These are phyloP conservation scores for Hypoxylon perforatum DNA, from an alignment of 495 filamentous ascomycete species.

Conservation along the genomic window DNA sequence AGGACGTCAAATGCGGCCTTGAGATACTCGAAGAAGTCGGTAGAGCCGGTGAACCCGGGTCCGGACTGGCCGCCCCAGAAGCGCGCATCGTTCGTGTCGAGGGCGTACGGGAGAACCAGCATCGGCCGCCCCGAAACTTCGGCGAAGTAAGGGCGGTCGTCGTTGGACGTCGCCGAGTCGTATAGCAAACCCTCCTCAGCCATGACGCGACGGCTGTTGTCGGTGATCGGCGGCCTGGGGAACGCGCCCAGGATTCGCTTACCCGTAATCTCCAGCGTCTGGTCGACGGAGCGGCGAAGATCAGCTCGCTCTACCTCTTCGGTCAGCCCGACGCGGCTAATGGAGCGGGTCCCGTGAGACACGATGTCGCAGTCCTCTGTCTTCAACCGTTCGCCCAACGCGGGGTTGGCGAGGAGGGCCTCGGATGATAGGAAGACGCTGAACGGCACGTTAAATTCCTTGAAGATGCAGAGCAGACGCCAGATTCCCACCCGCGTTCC, in stretches of 20 bases:
- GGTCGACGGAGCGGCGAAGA: constrained; percentile 1
- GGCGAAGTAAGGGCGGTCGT: constrained; percentile 8
- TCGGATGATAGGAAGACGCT: constrained; percentile 8
- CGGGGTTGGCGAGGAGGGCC: constrained; percentile 3
- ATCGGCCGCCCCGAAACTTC: constrained; percentile 7
- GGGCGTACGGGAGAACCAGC: constrained; percentile 4
- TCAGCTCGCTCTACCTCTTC: constrained; percentile 9
- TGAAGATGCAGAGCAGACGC: constrained; percentile 4
- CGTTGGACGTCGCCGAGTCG: constrained; percentile 4
- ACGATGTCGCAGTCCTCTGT: constrained; percentile 6
- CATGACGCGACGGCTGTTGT: neutral
- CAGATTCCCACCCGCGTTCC: neutral
- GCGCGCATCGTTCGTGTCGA: constrained; percentile 11
- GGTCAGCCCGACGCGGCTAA: constrained; percentile 3
- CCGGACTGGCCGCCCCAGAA: constrained; percentile 13
- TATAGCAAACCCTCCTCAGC: constrained; percentile 4
- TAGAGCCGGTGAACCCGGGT: constrained; percentile 7
- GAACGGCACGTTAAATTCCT: constrained; percentile 2
- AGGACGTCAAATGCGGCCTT: constrained; percentile 11
- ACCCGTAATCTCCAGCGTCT: constrained; percentile 9
- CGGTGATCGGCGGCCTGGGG: constrained; percentile 5
- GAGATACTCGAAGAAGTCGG: constrained; percentile 18
- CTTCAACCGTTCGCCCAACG: neutral
- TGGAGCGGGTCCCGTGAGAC: constrained; percentile 5
- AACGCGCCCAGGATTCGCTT: constrained; percentile 4